Evolutionary conservation across 345 rosid species (phyloP).

Genomic region (Cardamine occulta): DNA sequence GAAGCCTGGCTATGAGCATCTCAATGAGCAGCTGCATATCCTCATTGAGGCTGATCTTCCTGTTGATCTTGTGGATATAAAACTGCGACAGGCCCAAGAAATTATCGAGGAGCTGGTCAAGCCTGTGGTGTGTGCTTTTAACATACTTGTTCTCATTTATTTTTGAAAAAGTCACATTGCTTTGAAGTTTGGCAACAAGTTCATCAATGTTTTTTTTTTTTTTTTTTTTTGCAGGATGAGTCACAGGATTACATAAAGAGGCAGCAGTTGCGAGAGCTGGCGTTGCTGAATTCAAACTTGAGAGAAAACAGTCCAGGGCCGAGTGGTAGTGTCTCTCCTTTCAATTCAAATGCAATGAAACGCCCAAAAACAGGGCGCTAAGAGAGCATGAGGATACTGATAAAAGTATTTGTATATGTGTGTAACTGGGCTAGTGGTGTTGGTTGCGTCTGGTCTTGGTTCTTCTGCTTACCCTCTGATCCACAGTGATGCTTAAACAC

Average conservation of each 20-base stretch:
- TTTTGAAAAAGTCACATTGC: constrained; percentile 11
- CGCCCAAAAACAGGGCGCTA: constrained; percentile 93
- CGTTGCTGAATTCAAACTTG: constrained; percentile 83
- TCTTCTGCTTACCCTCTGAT: constrained; percentile 37
- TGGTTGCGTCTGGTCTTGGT: constrained; percentile 33
- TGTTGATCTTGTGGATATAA: constrained; percentile 60
- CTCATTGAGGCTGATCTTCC: constrained; percentile 79
- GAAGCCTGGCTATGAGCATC: constrained; percentile 77
- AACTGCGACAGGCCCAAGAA: constrained; percentile 74
- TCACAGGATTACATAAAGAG: constrained; percentile 93
- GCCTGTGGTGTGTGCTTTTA: constrained; percentile 70
- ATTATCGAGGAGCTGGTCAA: constrained; percentile 89
- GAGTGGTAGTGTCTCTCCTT: constrained; percentile 91
- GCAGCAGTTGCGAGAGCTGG: constrained; percentile 94
- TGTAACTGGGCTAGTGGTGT: constrained; percentile 34
- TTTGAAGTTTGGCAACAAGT: constrained; percentile 16
- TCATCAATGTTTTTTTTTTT: background rate
- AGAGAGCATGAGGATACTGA: constrained; percentile 19
- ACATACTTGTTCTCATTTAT: constrained; percentile 13
- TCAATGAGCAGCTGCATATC: constrained; percentile 74
- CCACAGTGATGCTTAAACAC: constrained; percentile 36
- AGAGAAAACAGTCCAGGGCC: constrained; percentile 99
- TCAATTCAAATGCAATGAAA: constrained; percentile 94
- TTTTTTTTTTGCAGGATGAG: constrained; percentile 66
- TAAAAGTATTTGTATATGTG: constrained; percentile 33